These are phyloP conservation scores for Penicillium palitans DNA, from an alignment of 2,329 filamentous ascomycete genomes.

Conservation along the genomic window DNA sequence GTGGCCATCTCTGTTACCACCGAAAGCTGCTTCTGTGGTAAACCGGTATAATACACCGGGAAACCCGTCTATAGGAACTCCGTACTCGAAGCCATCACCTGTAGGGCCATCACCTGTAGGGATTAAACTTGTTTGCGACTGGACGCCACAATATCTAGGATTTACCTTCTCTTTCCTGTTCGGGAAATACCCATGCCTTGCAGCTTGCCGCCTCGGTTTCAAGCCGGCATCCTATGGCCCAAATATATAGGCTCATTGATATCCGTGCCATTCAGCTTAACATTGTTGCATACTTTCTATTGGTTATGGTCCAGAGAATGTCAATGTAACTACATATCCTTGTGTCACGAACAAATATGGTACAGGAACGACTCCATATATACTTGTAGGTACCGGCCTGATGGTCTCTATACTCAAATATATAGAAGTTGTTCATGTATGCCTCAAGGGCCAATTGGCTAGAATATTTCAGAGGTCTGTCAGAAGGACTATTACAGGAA, in stretches of 20 bases:
- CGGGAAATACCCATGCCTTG: not conserved
- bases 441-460: not conserved
- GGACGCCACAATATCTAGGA: not conserved
- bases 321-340: not conserved
- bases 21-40: not conserved
- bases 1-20: not conserved
- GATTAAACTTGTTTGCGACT: not conserved
- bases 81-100: not conserved
- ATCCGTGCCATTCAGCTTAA: no score
- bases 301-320: not conserved
- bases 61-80: not conserved
- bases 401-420: not conserved
- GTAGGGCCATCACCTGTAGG: not conserved
- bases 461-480: not conserved
- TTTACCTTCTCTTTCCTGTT: not conserved
- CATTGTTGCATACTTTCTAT: not conserved
- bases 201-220: not conserved
- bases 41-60: not conserved
- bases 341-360: not conserved
- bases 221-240: not conserved
- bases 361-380: not conserved
- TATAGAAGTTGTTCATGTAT: not conserved
- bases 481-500: not conserved
- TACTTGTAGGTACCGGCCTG: not conserved
- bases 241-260: not conserved